Conservation (phyloP, 192 early-diverging fungal species). For the Spinellus fusiger region DNA sequence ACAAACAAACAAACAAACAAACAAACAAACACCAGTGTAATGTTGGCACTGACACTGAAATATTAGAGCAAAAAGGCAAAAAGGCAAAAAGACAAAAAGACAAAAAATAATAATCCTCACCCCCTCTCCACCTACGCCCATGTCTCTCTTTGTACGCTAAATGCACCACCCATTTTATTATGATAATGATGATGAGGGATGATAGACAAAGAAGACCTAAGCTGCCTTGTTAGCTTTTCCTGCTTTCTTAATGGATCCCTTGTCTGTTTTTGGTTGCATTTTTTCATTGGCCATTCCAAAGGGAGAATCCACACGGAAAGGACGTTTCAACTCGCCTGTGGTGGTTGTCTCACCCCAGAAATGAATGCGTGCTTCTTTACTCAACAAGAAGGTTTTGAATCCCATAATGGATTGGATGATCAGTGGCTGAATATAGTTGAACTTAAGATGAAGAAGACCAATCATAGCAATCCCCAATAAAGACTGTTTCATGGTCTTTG, state of each 20-base stretch:
- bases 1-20: too few species aligned
- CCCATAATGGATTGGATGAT: conserved; percentile 82
- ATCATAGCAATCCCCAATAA: conserved; percentile 67
- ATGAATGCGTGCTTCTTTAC: conserved; percentile 75
- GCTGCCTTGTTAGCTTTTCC: conserved; percentile 38
- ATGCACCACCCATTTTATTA: too few species aligned
- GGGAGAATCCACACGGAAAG: conserved; percentile 74
- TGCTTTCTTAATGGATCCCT: conserved; percentile 50
- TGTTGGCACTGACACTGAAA: too few species aligned
- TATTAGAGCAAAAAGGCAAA: too few species aligned
- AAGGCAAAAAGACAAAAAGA: too few species aligned
- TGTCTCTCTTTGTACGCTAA: too few species aligned
- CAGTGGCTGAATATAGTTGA: conserved; percentile 82
- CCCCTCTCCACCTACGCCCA: too few species aligned
- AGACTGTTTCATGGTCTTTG: conserved; percentile 65
- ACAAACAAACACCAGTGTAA: too few species aligned
- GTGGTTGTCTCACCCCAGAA: conserved; percentile 65
- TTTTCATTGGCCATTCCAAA: conserved; percentile 50
- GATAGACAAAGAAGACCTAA: too few species aligned
- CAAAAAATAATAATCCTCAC: too few species aligned
- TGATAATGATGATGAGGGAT: too few species aligned
- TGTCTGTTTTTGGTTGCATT: conserved; percentile 40
- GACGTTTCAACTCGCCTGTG: conserved; percentile 71
- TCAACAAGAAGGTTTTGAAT: conserved; percentile 60
- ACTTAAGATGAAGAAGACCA: conserved; percentile 79